A percentile compares a stretch with the other conserved stretches of the same genome.
Conservation (phyloP, 2,329 filamentous ascomycete genomes). For the Calonectria pseudoturangicola region DNA sequence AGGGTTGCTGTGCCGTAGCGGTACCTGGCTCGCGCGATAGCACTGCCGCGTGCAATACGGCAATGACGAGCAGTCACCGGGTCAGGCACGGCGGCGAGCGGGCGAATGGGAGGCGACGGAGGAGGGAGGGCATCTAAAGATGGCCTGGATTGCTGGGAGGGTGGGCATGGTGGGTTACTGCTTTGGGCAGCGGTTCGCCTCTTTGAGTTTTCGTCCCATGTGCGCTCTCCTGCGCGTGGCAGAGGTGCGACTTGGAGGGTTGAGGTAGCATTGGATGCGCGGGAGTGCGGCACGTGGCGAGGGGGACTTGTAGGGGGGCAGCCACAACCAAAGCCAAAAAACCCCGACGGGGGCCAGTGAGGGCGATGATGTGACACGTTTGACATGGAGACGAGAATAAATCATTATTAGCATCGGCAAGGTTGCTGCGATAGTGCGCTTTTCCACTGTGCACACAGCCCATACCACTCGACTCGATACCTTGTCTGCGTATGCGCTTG, state of each 20-base stretch:
- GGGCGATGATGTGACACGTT: constrained; percentile 2
- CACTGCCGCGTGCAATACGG: constrained; percentile 11
- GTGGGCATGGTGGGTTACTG: constrained; percentile 8
- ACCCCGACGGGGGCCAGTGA: not conserved
- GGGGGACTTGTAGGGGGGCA: not conserved
- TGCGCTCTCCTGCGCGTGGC: not conserved
- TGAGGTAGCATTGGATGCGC: constrained; percentile 24
- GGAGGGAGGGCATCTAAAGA: not conserved
- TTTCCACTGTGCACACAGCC: not conserved
- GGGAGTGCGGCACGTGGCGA: constrained; percentile 24
- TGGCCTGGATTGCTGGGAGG: constrained; percentile 2
- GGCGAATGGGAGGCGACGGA: constrained; percentile 9
- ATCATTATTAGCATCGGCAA: constrained; percentile 7
- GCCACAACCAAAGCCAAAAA: constrained; percentile 3
- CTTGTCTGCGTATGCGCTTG: not conserved
- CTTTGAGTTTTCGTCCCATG: constrained; percentile 24
- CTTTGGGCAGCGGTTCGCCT: constrained; percentile 29
- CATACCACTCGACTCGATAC: not conserved
- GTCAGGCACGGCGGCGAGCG: not conserved
- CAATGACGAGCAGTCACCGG: constrained; percentile 12
- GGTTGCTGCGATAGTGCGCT: not conserved
- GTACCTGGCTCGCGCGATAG: not conserved
- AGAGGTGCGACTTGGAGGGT: constrained; percentile 19
- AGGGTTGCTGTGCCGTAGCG: constrained; percentile 20
- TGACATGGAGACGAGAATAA: not conserved